A percentile compares a stretch with the other conserved stretches of the same genome.
Evolutionary conservation across 495 filamentous ascomycete genomes (phyloP).

Genomic region (Trichoderma gamsii): DNA sequence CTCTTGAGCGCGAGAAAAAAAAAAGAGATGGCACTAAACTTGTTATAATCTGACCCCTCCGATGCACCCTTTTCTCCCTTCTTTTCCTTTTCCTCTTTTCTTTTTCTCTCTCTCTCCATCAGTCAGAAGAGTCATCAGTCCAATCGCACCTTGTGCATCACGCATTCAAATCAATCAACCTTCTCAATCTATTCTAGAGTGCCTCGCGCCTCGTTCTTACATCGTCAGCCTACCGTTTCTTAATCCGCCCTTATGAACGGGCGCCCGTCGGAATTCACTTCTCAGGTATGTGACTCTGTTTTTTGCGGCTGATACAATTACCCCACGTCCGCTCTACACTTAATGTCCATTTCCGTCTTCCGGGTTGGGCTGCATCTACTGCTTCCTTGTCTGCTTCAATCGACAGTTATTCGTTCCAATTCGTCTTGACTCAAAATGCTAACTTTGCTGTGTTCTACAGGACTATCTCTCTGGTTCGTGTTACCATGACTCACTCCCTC

Average conservation of each 20-base stretch:
- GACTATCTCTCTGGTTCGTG: constrained; percentile 89
- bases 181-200: constrained; percentile 19
- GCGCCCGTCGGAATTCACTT: constrained; percentile 89
- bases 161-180: not conserved
- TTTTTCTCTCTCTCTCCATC: constrained; percentile 10
- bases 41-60: constrained; percentile 5
- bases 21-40: not conserved
- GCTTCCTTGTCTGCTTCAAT: not conserved
- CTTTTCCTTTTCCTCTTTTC: constrained; percentile 22
- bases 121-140: constrained; percentile 18
- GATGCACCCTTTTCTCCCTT: constrained; percentile 16
- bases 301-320: constrained; percentile 17
- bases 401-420: constrained; percentile 16
- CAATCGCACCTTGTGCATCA: constrained; percentile 3
- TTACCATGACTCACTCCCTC: constrained; percentile 35
- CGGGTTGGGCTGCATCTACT: not conserved
- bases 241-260: constrained; percentile 82
- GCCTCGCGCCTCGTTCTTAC: constrained; percentile 17
- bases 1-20: not conserved
- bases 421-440: constrained; percentile 20
- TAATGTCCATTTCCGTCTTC: not conserved
- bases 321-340: constrained; percentile 1
- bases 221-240: not conserved
- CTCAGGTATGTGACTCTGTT: constrained; percentile 61
- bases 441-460: constrained; percentile 42